phyloP scores from a whole-genome alignment of 2,329 filamentous ascomycete genomes.

The Parascedosporium putredinis region DNA sequence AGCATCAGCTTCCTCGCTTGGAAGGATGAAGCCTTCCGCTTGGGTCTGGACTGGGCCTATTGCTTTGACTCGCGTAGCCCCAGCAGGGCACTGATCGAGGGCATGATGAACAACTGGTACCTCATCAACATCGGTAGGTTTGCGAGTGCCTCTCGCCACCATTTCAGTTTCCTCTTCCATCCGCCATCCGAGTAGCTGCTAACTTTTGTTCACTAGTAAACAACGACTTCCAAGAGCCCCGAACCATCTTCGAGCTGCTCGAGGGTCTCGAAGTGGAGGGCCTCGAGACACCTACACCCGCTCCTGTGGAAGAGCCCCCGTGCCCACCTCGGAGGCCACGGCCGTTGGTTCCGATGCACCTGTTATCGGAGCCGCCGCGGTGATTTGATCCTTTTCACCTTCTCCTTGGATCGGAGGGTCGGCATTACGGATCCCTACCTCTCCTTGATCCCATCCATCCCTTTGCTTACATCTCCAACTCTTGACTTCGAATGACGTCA shows the following conservation, averaged over 20 bases:
- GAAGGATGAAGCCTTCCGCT: constrained; percentile 94
- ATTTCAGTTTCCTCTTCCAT: not conserved
- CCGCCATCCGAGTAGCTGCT: constrained; percentile 6
- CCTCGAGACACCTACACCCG: constrained; percentile 32
- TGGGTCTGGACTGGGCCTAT: constrained; percentile 88
- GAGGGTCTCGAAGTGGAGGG: constrained; percentile 62
- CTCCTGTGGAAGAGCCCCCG: not conserved
- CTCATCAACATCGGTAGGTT: constrained; percentile 83
- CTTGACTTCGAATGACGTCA: not conserved
- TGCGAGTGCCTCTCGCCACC: no score
- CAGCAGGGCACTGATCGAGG: constrained; percentile 69
- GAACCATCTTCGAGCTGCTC: constrained; percentile 78
- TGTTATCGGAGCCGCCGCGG: no score
- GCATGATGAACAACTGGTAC: constrained; percentile 84
- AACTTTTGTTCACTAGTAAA: constrained; percentile 52
- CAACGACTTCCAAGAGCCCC: constrained; percentile 87
- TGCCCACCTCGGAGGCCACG: not conserved
- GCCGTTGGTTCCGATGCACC: no score
- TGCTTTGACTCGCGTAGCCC: constrained; percentile 71
- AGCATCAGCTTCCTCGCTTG: constrained; percentile 95
- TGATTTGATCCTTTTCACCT: no score
- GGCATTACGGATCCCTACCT: no score
- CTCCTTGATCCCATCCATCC: no score
- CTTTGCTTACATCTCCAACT: no score
- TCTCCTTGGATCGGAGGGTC: no score